Conservation (phyloP, 306 rosid genomes). For the Abrus pulchellus region DNA sequence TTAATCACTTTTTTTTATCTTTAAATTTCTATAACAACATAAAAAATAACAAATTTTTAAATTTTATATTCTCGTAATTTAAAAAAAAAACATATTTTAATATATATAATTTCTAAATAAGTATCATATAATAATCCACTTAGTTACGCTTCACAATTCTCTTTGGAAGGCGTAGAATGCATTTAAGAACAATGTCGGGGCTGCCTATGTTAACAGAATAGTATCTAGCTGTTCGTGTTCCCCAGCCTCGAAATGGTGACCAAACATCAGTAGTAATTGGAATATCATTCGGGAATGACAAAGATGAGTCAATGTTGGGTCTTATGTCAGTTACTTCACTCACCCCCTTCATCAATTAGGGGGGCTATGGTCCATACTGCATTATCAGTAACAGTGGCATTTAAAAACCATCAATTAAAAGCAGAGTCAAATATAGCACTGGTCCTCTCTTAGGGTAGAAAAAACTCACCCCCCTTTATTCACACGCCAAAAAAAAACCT, state of each 20-base stretch:
- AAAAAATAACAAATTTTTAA: too few relatives aligned
- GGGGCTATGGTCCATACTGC: constrained; percentile 38
- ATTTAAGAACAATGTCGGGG: background rate
- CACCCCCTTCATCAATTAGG: constrained; percentile 32
- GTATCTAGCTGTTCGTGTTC: background rate
- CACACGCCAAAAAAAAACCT: constrained; percentile 34
- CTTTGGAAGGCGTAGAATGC: background rate
- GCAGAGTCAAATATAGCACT: constrained; percentile 21
- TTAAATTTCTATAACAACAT: too few relatives aligned
- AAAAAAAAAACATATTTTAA: too few relatives aligned
- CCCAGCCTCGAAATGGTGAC: constrained; percentile 28
- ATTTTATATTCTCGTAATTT: too few relatives aligned
- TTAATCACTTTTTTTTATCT: too few relatives aligned
- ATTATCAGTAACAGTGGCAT: constrained; percentile 1
- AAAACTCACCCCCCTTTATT: constrained; percentile 7
- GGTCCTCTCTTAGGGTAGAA: constrained; percentile 20
- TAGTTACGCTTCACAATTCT: background rate
- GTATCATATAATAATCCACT: background rate
- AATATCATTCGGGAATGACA: constrained; percentile 25
- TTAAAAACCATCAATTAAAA: constrained; percentile 13
- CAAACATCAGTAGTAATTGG: constrained; percentile 25
- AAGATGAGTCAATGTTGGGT: constrained; percentile 13
- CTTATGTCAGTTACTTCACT: constrained; percentile 20
- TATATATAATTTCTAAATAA: too few relatives aligned
- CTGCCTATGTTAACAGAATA: too few relatives aligned